Evolutionary conservation across 1,284 basidiomycete genomes (phyloP), one percentile per base, ranked within the genome.

Genomic region (Mrakiaceae sp.): DNA sequence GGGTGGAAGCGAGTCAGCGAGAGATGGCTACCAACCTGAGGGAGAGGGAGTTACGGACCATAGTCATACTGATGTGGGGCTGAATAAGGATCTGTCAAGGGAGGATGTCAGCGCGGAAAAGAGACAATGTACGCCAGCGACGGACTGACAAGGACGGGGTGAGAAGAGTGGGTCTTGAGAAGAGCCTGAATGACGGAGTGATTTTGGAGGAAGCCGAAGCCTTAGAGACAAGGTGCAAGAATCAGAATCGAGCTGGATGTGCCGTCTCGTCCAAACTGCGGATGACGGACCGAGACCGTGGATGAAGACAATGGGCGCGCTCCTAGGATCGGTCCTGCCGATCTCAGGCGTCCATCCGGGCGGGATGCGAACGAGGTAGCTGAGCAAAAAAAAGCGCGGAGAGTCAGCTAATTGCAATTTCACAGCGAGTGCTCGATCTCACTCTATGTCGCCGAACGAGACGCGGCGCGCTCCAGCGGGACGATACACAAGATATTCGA

Each of bases 31-130:
- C 27, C 27, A 27, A 27, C 27, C 2, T 27, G 16, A 49, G 49
- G 27, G 44, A 47, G 47, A 59, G 12, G 46, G n/a, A 54, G 49
- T 40, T 39, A 62, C 60, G 40, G 14, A 62, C 60, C 69, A 95
- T 81, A 61, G 86, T 79, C 76, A 94, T 90, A 68, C 87, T 87
- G 69, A 92, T 85, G 70, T 90, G 86, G 1, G 90, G 89, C 68
- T 93, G 89, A 2, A 94, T 74, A 4, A 86, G 84, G 43, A 27
- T 27, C 27, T 27, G 27, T 27, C 27, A 27, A 27, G 27, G 27
- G 27, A 27, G 27, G 27, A 27, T 27, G 27, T 27, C 27, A 27
- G 27, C 27, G 27, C 27, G 27, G 27, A 27, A 27, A 27, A 27
- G 27, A 27, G 27, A 27, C 27, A 27, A 27, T 1, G 27, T 27